Evolutionary conservation across 371 early-diverging fungal species (phyloP), one percentile per base, ranked within the genome.

Genomic region (Rhizopus stolonifer): DNA sequence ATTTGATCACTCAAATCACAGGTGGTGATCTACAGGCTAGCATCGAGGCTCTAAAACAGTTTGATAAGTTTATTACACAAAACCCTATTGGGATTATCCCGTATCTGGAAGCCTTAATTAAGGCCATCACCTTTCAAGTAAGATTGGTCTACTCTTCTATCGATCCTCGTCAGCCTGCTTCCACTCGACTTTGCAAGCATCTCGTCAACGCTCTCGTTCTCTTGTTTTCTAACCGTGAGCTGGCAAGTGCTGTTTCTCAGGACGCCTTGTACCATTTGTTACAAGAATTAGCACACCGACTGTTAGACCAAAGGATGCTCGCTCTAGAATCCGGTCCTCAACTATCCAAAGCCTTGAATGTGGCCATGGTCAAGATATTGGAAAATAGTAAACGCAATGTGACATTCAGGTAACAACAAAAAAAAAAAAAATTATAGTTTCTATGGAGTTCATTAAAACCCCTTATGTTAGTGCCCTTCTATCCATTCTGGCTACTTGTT

Each of bases 351-450:
- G 92, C 90, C 0, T 54, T 95, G 51, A 96, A 96, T 68, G 82
- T 90, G 15, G 77, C 94, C 25, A 87, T 95, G 86, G 88, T 94
- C 25, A 85, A 87, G 39, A 86, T 95, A 0, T 61, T 96, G 48
- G 95, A 95, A 44, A 90, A 91, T 54, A 81, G 86, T 29, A 79
- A 89, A 26, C 74, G 87, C 26, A 94, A 93, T 53, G 72, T 70
- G 19, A 83, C 78, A n/a, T 93, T 84, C 60, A 85, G 81, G 80
- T 86, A 70, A n/a, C n/a, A n/a, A n/a, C n/a, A n/a, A n/a, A n/a
- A n/a, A n/a, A n/a, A n/a, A n/a, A n/a, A n/a, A n/a, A n/a, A n/a
- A n/a, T n/a, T n/a, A n/a, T n/a, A n/a, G n/a, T n/a, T n/a, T n/a
- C n/a, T n/a, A n/a, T n/a, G n/a, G n/a, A n/a, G n/a, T n/a, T 32